These are phyloP conservation scores for Sicyos edulis DNA, from an alignment of 306 rosid genomes.

Conservation along the genomic window DNA sequence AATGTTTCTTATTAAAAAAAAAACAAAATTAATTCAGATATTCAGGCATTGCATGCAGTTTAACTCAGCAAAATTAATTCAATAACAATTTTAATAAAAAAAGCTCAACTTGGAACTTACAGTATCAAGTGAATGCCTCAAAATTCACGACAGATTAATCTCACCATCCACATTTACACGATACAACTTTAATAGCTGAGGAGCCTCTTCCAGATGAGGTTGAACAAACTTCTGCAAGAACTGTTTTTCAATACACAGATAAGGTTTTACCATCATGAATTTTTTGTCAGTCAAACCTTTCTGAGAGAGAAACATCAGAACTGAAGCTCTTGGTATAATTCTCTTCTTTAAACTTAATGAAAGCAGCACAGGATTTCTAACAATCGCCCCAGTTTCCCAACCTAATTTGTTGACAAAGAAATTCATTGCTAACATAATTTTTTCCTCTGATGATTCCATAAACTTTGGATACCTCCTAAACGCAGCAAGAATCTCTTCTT, in stretches of 20 bases:
- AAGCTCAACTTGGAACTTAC: not conserved
- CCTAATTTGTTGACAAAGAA: conserved; percentile 33
- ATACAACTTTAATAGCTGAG: conserved; percentile 27
- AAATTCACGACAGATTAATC: conserved; percentile 9
- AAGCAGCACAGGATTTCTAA: conserved; percentile 14
- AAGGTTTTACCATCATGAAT: not conserved
- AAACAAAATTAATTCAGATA: not conserved
- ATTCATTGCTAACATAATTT: conserved; percentile 26
- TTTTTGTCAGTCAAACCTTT: conserved; percentile 28
- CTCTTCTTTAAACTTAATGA: conserved; percentile 30
- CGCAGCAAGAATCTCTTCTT: conserved; percentile 18
- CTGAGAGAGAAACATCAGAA: conserved; percentile 26
- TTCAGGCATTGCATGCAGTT: conserved; percentile 1
- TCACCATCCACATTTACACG: conserved; percentile 15
- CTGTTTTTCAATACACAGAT: not conserved
- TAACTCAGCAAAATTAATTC: not conserved
- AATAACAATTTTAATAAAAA: not conserved
- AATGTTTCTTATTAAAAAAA: no score
- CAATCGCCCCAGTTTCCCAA: conserved; percentile 32
- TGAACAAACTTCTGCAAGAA: conserved; percentile 27
- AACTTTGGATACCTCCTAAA: conserved; percentile 32
- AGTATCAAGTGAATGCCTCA: not conserved
- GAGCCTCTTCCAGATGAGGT: conserved; percentile 24
- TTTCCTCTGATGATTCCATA: conserved; percentile 29
- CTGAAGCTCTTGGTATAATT: conserved; percentile 36